phyloP scores from a whole-genome alignment of 805 yeast species.

The Ogataea trehalophila region DNA sequence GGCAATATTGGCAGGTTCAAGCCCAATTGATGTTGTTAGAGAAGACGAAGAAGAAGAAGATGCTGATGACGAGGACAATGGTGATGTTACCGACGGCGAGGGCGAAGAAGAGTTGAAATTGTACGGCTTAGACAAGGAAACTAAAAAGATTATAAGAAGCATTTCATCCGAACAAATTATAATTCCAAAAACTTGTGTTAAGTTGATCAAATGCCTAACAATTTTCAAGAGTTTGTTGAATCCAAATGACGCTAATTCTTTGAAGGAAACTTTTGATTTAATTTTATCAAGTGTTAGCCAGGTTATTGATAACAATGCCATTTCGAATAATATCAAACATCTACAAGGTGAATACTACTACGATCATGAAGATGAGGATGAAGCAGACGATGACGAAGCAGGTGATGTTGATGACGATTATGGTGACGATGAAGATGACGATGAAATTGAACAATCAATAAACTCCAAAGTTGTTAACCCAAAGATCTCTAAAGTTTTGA shows the following conservation, averaged over 20 bases:
- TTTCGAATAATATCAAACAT: not conserved
- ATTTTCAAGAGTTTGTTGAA: constrained; percentile 25
- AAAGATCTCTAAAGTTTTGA: constrained; percentile 11
- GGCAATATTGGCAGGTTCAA: constrained; percentile 7
- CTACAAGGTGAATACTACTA: not conserved
- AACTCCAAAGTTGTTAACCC: constrained; percentile 4
- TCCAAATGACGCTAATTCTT: constrained; percentile 17
- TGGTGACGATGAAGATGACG: constrained; percentile 5
- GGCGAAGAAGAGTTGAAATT: not conserved
- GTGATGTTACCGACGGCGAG: constrained; percentile 1
- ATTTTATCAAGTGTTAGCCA: constrained; percentile 20
- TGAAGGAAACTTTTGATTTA: constrained; percentile 22
- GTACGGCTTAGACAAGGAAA: constrained; percentile 3
- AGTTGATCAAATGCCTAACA: constrained; percentile 23
- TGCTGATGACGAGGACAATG: constrained; percentile 3
- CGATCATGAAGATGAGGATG: constrained; percentile 1
- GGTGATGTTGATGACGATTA: too few relatives aligned
- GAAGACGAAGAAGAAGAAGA: constrained; percentile 5
- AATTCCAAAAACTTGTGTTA: constrained; percentile 24
- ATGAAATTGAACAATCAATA: not conserved
- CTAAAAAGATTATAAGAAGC: constrained; percentile 7
- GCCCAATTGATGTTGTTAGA: constrained; percentile 1
- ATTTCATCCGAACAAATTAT: constrained; percentile 13
- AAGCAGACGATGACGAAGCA: constrained; percentile 6
- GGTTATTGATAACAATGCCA: constrained; percentile 16